Conservation (phyloP, 805 yeast species). For the Kazachstania taianensis region DNA sequence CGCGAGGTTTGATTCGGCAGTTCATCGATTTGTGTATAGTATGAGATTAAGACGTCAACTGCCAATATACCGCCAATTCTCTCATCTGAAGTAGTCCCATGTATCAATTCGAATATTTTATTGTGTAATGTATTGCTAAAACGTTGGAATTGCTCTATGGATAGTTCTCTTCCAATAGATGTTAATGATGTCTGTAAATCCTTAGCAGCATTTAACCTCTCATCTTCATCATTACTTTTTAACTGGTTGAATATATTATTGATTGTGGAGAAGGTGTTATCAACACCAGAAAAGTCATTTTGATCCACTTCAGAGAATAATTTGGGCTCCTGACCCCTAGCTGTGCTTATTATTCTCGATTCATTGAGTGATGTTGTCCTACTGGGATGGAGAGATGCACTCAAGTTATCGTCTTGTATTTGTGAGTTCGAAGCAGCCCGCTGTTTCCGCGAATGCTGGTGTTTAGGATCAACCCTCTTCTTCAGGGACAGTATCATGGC, state of each 20-base stretch:
- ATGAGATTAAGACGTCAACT: slow-evolving; percentile 75
- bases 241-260: slow-evolving; percentile 31
- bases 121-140: slow-evolving; percentile 81
- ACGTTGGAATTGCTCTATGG: slow-evolving; percentile 70
- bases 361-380: slow-evolving; percentile 8
- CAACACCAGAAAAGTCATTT: slow-evolving; percentile 18
- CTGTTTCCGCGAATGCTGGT: slow-evolving; percentile 15
- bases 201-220: slow-evolving; percentile 44
- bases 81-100: slow-evolving; percentile 59
- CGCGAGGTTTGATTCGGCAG: slow-evolving; percentile 82
- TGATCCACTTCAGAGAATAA: slow-evolving; percentile 13
- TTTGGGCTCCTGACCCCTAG: slow-evolving; percentile 12
- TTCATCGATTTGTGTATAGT: slow-evolving; percentile 75
- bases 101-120: slow-evolving; percentile 74
- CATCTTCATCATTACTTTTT: slow-evolving; percentile 28
- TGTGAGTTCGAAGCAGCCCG: slow-evolving; percentile 15
- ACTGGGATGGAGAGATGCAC: slow-evolving; percentile 13
- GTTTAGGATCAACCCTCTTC: slow-evolving; percentile 20
- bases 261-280: slow-evolving; percentile 25
- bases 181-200: slow-evolving; percentile 63
- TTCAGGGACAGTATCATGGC: slow-evolving; percentile 21
- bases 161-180: slow-evolving; percentile 66
- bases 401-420: slow-evolving; percentile 18
- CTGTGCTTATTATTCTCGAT: slow-evolving; percentile 10
- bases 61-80: slow-evolving; percentile 88